phyloP scores from a whole-genome alignment of 2,329 filamentous ascomycete species.

The Monosporascus sp. region DNA sequence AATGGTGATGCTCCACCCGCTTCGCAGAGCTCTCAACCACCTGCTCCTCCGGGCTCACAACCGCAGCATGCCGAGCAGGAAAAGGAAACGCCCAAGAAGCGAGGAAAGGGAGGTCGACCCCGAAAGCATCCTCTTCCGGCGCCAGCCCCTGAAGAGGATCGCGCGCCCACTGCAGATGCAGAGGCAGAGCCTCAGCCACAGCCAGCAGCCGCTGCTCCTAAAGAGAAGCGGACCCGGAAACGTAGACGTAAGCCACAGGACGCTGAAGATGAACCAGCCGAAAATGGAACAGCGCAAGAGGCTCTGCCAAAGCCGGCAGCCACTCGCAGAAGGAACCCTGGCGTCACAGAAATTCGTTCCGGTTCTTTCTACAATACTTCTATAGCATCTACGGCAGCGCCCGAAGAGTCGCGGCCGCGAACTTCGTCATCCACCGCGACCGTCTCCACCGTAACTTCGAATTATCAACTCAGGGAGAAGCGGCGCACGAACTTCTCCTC shows the following conservation, averaged over 20 bases:
- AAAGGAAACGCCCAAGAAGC: conserved; percentile 21
- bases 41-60: conserved; percentile 4
- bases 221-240: conserved; percentile 8
- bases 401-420: conserved; percentile 45
- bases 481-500: conserved; percentile 46
- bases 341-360: conserved; percentile 32
- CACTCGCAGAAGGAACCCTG: conserved; percentile 14
- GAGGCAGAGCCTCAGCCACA: conserved; percentile 1
- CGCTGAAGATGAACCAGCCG: conserved; percentile 7
- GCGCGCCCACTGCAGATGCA: conserved; percentile 7
- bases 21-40: neutral
- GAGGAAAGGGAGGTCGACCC: conserved; percentile 25
- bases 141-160: conserved; percentile 13
- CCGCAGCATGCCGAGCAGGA: conserved; percentile 12
- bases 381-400: conserved; percentile 27
- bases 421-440: conserved; percentile 50
- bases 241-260: conserved; percentile 5
- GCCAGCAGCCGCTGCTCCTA: conserved; percentile 2
- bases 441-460: conserved; percentile 43
- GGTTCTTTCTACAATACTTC: conserved; percentile 35
- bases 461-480: conserved; percentile 49
- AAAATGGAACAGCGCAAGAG: conserved; percentile 8
- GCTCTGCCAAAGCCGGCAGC: conserved; percentile 5
- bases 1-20: conserved; percentile 7
- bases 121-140: conserved; percentile 22